These are phyloP conservation scores for Mitragyna speciosa DNA, from an alignment of 257 asterid species.

Conservation along the genomic window DNA sequence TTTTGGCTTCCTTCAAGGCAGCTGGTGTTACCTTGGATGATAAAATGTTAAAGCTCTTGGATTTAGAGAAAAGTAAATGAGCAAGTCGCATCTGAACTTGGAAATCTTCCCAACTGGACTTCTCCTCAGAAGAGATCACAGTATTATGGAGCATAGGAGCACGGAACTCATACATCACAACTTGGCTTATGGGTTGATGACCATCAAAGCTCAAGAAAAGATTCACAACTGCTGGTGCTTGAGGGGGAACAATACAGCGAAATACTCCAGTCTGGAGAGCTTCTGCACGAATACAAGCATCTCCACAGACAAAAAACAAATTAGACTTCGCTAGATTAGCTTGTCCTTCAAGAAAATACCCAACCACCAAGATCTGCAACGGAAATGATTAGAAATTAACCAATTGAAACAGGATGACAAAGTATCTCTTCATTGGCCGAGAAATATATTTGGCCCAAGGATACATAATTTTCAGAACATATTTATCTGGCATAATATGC, in stretches of 20 bases:
- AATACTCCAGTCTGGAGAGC: conserved; percentile 75
- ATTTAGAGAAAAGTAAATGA: conserved; percentile 73
- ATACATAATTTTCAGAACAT: neutral
- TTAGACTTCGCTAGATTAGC: conserved; percentile 39
- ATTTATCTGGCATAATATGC: neutral
- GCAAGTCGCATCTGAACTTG: conserved; percentile 79
- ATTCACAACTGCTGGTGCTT: conserved; percentile 61
- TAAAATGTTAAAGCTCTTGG: conserved; percentile 51
- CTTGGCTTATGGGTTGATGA: conserved; percentile 72
- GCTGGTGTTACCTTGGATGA: conserved; percentile 51
- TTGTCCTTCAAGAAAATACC: conserved; percentile 55
- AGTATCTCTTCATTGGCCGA: neutral
- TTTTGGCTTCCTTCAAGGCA: conserved; percentile 69
- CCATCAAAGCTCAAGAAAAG: conserved; percentile 82
- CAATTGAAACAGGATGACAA: conserved; percentile 1
- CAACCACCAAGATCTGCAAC: conserved; percentile 81
- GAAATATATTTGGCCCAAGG: neutral
- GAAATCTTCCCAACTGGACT: conserved; percentile 62
- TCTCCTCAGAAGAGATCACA: conserved; percentile 36
- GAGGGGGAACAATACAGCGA: conserved; percentile 67
- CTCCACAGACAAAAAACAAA: conserved; percentile 70
- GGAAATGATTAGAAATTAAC: conserved; percentile 9
- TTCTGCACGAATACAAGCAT: conserved; percentile 53
- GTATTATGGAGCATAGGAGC: conserved; percentile 45
- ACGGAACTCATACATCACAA: conserved; percentile 67